Conservation (phyloP, 768 basidiomycete species). For the Russula dissimulans region DNA sequence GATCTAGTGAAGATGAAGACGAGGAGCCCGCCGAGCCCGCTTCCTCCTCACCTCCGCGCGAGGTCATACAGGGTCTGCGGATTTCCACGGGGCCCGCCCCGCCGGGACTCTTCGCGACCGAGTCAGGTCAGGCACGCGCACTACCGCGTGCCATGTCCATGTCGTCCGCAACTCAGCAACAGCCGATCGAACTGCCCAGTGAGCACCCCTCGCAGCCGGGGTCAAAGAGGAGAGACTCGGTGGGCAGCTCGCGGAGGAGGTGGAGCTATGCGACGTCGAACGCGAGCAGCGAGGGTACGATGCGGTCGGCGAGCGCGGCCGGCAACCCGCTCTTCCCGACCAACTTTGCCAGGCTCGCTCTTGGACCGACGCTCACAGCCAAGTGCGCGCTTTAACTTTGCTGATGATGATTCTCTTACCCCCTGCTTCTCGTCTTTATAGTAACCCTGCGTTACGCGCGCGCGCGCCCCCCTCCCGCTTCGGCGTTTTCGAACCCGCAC, state of each 20-base stretch:
- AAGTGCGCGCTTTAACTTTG: conserved; percentile 30
- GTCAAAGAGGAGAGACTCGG: background rate
- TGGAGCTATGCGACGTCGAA: conserved; percentile 16
- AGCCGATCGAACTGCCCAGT: background rate
- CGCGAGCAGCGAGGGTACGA: conserved; percentile 31
- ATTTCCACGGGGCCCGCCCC: conserved; percentile 39
- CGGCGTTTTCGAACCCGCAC: conserved; percentile 24
- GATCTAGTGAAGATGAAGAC: conserved; percentile 7
- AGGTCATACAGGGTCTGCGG: conserved; percentile 44
- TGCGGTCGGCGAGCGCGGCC: conserved; percentile 51
- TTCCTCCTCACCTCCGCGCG: background rate
- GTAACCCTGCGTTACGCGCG: conserved; percentile 25
- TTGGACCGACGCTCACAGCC: conserved; percentile 54
- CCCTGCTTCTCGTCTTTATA: background rate
- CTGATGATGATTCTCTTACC: background rate
- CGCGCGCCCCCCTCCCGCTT: conserved; percentile 23
- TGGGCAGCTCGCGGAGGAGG: conserved; percentile 5
- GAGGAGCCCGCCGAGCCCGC: background rate
- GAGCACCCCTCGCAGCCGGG: background rate
- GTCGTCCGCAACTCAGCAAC: conserved; percentile 8
- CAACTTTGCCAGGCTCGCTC: conserved; percentile 60
- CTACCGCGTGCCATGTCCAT: conserved; percentile 24
- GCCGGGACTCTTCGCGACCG: conserved; percentile 14
- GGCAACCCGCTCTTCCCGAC: conserved; percentile 78
- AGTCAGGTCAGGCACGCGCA: background rate